phyloP scores from a whole-genome alignment of 2,329 filamentous ascomycete species.

The Helicocarpus griseus region DNA sequence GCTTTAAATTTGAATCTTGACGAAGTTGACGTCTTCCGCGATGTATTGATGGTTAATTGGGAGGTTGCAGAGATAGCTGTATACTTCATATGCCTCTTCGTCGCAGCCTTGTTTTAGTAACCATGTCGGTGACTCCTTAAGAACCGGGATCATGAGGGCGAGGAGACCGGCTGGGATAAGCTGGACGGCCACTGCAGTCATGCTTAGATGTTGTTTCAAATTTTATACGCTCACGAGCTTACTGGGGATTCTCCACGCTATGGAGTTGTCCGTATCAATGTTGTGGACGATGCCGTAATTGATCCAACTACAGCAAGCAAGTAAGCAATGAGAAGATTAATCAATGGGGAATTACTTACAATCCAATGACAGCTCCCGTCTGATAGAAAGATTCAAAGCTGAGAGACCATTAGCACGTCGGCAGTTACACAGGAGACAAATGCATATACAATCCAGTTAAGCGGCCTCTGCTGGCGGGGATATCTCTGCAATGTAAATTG shows the following conservation, averaged over 20 bases:
- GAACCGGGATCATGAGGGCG: conserved; percentile 19
- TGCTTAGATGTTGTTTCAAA: neutral
- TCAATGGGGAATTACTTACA: neutral
- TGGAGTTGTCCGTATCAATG: neutral
- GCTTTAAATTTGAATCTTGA: neutral
- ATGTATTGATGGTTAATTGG: conserved; percentile 12
- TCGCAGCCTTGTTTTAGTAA: conserved; percentile 12
- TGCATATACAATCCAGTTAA: neutral
- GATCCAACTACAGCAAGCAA: neutral
- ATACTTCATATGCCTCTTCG: conserved; percentile 7
- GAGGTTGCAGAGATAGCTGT: conserved; percentile 5
- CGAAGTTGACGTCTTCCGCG: conserved; percentile 4
- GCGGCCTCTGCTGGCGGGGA: neutral
- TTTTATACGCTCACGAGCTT: neutral
- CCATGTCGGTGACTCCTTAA: conserved; percentile 25
- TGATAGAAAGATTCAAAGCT: neutral
- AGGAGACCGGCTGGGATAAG: conserved; percentile 24
- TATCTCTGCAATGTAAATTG: neutral
- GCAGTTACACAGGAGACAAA: neutral
- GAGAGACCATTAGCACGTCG: neutral
- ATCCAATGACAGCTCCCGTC: neutral
- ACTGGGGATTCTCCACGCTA: neutral
- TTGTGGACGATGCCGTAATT: neutral
- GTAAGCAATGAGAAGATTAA: neutral
- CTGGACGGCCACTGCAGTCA: conserved; percentile 22